Evolutionary conservation across 352 stramenopile species (phyloP).

Genomic region (Porosira glacialis): DNA sequence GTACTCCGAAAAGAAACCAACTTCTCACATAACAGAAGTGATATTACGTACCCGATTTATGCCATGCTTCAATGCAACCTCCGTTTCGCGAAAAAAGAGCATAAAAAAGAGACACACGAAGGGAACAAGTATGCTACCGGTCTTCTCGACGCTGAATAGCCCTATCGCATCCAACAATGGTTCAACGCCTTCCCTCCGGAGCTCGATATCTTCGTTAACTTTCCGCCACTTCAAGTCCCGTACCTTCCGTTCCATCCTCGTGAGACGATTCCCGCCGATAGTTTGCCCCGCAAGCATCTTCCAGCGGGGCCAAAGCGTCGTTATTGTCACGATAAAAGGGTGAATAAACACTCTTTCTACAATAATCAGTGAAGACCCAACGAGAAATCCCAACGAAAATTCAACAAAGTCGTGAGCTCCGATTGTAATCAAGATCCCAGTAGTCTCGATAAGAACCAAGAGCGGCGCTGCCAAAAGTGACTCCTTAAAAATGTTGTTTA

Average conservation of each 20-base stretch:
- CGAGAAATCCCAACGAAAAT: slow-evolving; percentile 91
- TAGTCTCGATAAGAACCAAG: slow-evolving; percentile 85
- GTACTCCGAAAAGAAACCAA: too few relatives aligned
- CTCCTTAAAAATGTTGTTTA: slow-evolving; percentile 83
- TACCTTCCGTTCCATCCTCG: slow-evolving; percentile 87
- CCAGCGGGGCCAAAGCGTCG: slow-evolving; percentile 87
- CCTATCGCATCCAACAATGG: slow-evolving; percentile 87
- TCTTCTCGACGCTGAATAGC: slow-evolving; percentile 88
- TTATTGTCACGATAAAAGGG: slow-evolving; percentile 83
- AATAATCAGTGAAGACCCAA: slow-evolving; percentile 89
- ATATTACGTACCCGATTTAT: too few relatives aligned
- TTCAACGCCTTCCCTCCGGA: slow-evolving; percentile 89
- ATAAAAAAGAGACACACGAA: slow-evolving; percentile 87
- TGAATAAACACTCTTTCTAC: slow-evolving; percentile 92
- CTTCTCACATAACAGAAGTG: too few relatives aligned
- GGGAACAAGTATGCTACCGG: slow-evolving; percentile 84
- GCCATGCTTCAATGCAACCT: slow-evolving; percentile 88
- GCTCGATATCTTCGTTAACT: slow-evolving; percentile 92
- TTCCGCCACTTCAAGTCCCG: slow-evolving; percentile 89
- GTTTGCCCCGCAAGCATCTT: slow-evolving; percentile 79
- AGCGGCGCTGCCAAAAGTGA: slow-evolving; percentile 88
- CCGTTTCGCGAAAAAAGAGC: slow-evolving; percentile 81
- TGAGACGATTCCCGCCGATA: slow-evolving; percentile 80
- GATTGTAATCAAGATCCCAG: slow-evolving; percentile 92
- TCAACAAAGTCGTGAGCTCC: slow-evolving; percentile 91